Base-by-base conservation (phyloP, 108 stramenopile genomes). In the Pseudonitzschia multiseries region DNA sequence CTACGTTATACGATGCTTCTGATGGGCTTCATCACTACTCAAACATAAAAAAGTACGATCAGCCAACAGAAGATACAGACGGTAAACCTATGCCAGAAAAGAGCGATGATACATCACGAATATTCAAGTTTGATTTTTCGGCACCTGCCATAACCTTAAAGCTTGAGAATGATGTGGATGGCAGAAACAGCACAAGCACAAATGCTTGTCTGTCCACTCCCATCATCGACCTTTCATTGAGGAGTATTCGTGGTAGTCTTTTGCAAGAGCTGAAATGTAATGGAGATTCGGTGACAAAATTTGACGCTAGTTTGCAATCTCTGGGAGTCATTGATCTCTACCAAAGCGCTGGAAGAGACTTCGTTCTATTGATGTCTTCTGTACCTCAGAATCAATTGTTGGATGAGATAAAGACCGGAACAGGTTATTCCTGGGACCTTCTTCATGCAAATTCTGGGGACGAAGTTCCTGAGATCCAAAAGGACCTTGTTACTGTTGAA, bases 321-420 rank as follows among this genome's bases (percentile, higher is more conserved):
- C 70, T 90, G 20, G 75, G 86, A 26, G 70, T 64, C 26, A 69
- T 78, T 21, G 89, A 90, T 59, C 68, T 83, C 4, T 84, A 75
- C 63, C 84, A 88, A 60, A 64, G 42, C 50, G 81, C 84, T 20
- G 84, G 84, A 12, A 63, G 44, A 60, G 70, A 81, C 28, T 87
- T 86, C 63, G 69, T 68, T 24, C 64, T 79, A 28, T 57, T 90
- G 44, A 24, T 90, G 62, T 87, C 89, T 33, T 90, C 89, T 9
- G 40, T 83, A 27, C 71, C 70, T 42, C 81, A 83, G 14, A 71
- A 74, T n/a, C 28, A 46, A 65, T 31, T 59, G 29, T 65, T 40
- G 8, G 65, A 71, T 42, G 24, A 51, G 8, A 60, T 65, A 18
- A n/a, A n/a, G 0, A 41, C 31, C 9, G 57, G 54, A 8, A 43